Base-by-base conservation (phyloP, 257 asterid genomes). In the Nicotiana noctiflora region DNA sequence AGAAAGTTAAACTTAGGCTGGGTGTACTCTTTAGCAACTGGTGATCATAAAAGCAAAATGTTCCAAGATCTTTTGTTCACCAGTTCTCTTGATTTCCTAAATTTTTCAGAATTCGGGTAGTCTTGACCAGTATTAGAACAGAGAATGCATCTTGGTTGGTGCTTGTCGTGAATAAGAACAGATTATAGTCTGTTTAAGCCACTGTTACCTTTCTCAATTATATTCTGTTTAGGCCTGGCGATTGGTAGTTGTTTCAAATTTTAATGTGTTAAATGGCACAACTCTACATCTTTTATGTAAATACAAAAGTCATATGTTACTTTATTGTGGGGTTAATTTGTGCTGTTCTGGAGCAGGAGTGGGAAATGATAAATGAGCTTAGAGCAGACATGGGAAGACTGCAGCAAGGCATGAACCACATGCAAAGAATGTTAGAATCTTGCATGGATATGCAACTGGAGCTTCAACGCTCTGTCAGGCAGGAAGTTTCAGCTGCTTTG, bases 361-460 rank as follows among this genome's bases (percentile, higher is more conserved):
- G 95, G 97, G 99, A 92, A 87, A 86, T 88, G 84, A 84, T 93
- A 56, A 93, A 91, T 85, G 98, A 95, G 88, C 85, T 95, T 83
- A 93, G 91, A 85, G 80, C 91, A 66, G 99, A 95, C 74, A 89
- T 93, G 85, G 91, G 90, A 23, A 92, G 90, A 86, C 94, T 95
- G 82, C 97, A 95, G 89, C 97, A 93, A 88, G 97, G 99, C 66
- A 93, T 93, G 99, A 91, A 89, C 79, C 93, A 91, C 90, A 93
- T 93, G 98, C 99, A 95, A 89, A 91, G 98, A 83, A 93, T 91
- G 99, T 84, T 95, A 84, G 99, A 95, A 88, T 94, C 98, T 82
- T 95, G 98, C 91, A 92, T 95, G 98, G 98, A 95, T 90, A 93
- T 93, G 99, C 99, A 95, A 81, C 87, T 95, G 79, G 99, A 95